Evolutionary conservation across 1,139 yeast genomes (phyloP), one percentile per base, ranked within the genome.

Genomic region (Blastobotrys ciferrii): DNA sequence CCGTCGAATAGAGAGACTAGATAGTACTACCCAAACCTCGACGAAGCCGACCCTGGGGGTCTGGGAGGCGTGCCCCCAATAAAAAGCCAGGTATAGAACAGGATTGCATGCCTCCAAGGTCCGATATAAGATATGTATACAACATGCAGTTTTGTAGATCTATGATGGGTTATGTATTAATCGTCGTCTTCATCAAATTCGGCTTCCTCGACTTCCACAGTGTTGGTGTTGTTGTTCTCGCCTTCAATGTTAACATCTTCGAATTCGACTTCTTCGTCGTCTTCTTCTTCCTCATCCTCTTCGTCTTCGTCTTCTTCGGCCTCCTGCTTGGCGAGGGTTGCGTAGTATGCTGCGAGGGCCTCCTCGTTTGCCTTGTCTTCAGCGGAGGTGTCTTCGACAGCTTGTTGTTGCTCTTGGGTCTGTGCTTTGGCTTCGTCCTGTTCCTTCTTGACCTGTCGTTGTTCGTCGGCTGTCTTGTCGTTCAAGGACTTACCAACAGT

Each of bases 331-430:
- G 82, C 86, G 64, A 84, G 74, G 57, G 81, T 81, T 4, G 85
- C 87, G 64, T 85, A 87, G 64, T 84, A 86, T 0, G 87, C 87
- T 1, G 89, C 87, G 68, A 86, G 74, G 1, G 87, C 89, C 59
- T 83, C 87, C 61, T 84, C 85, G 75, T 52, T 67, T 37, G 74
- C 76, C 44, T 54, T 54, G 39, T 55, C 60, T 36, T 57, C 60
- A 15, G 50, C 53, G 17, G 53, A 54, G 20, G 49, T 59, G 19
- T 49, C 56, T 17, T 55, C 60, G 5, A 50, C 55, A 9, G 51
- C 56, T 17, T 54, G 58, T 14, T 51, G 58, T 0, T 53, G 57
- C 5, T 23, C 28, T 17, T 57, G 63, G 38, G 67, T 73, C 14
- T 69, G 75, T 18, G 67, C 75, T 14, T 69, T 73, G 25, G 71